Percentiles rank a stretch among this genome's conserved stretches.
phyloP scores from a whole-genome alignment of 176 grass and related monocot species.

The Echinochloa phyllopogon region DNA sequence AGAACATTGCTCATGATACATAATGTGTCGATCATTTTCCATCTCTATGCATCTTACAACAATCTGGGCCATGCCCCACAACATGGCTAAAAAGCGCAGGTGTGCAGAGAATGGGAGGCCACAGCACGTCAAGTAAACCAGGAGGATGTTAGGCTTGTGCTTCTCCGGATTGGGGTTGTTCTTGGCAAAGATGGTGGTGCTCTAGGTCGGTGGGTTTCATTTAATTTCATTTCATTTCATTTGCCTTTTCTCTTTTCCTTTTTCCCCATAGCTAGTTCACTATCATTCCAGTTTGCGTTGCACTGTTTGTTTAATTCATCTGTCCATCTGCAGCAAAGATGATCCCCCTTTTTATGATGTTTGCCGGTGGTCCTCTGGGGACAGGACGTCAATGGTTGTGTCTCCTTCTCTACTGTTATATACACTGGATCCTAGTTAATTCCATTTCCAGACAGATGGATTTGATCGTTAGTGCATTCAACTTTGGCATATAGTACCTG shows the following conservation, averaged over 20 bases:
- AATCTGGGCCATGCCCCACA: background rate
- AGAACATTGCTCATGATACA: background rate
- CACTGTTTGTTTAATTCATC: background rate
- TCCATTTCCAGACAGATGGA: background rate
- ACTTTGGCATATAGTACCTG: background rate
- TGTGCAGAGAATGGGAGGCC: constrained; percentile 92
- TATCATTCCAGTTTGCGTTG: background rate
- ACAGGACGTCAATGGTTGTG: constrained; percentile 74
- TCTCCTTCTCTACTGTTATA: constrained; percentile 5
- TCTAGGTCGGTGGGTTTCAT: constrained; percentile 60
- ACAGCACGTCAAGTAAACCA: constrained; percentile 67
- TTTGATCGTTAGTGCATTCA: background rate
- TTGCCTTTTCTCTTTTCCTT: background rate
- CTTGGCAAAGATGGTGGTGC: constrained; percentile 94
- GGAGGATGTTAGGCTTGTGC: constrained; percentile 68
- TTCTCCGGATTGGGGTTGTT: constrained; percentile 85
- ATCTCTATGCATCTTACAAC: constrained; percentile 1
- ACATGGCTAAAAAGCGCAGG: constrained; percentile 41
- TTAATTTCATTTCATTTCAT: background rate
- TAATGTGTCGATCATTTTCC: background rate
- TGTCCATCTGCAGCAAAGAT: constrained; percentile 79
- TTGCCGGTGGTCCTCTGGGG: constrained; percentile 87
- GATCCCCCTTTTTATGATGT: constrained; percentile 98
- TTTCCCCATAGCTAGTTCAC: background rate
- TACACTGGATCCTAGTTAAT: background rate